phyloP scores from a whole-genome alignment of 257 asterid genomes.

The Solanum chiquidenum region DNA sequence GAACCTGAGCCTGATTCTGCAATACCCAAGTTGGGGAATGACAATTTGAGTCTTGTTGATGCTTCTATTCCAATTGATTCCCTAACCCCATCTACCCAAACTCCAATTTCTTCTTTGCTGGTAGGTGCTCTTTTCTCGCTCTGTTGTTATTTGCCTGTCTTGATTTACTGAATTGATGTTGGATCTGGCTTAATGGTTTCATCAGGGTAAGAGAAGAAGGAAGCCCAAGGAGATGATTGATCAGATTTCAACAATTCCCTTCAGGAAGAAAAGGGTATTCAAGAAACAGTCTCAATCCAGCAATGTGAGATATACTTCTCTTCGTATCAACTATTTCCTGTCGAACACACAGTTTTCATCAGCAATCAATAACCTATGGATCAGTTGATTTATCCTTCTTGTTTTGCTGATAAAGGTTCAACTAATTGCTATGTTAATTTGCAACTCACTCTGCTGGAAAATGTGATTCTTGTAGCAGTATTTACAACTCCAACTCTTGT shows the following conservation, averaged over 20 bases:
- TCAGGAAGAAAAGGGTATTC: slow-evolving; percentile 40
- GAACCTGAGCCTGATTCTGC: slow-evolving; percentile 5
- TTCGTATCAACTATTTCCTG: neutral
- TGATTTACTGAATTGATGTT: slow-evolving; percentile 15
- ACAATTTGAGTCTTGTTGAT: neutral
- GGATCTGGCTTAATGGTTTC: slow-evolving; percentile 44
- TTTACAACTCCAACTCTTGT: neutral
- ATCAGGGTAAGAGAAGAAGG: slow-evolving; percentile 86
- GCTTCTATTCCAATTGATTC: neutral
- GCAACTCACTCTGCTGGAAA: neutral
- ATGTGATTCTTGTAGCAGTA: neutral
- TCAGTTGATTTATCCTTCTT: neutral
- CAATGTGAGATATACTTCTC: slow-evolving; percentile 21
- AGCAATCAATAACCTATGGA: neutral
- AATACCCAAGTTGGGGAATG: slow-evolving; percentile 1
- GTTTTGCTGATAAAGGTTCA: neutral
- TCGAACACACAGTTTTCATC: neutral
- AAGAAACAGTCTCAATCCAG: slow-evolving; percentile 21
- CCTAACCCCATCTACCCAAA: slow-evolving; percentile 9
- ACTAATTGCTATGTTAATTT: neutral
- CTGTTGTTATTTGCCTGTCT: neutral
- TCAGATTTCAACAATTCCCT: slow-evolving; percentile 41
- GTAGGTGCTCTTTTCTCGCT: neutral
- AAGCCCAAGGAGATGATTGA: slow-evolving; percentile 73
- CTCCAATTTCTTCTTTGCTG: slow-evolving; percentile 13